Evolutionary conservation across 2,329 filamentous ascomycete genomes (phyloP).

Genomic region (Thielaviopsis populi): DNA sequence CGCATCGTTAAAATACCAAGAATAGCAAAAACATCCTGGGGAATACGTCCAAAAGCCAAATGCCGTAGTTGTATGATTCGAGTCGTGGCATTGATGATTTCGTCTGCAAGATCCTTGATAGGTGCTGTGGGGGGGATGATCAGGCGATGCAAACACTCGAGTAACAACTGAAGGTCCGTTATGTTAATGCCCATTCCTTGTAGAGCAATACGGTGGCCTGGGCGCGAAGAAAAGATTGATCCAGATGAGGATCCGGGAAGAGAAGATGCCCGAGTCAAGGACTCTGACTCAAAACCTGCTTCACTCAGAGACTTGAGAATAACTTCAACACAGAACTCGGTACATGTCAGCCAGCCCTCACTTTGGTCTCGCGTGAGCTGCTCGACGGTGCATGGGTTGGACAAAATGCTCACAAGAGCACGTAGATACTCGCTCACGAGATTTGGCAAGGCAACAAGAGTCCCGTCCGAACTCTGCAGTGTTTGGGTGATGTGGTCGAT

Average conservation of each 20-base stretch:
- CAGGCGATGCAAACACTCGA: slow-evolving; percentile 52
- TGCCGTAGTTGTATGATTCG: slow-evolving; percentile 44
- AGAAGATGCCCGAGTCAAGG: slow-evolving; percentile 26
- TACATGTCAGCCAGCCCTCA: slow-evolving; percentile 51
- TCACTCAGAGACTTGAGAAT: slow-evolving; percentile 38
- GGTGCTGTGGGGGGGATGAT: slow-evolving; percentile 54
- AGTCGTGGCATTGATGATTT: background rate
- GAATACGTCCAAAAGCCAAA: slow-evolving; percentile 45
- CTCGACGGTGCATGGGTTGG: slow-evolving; percentile 63
- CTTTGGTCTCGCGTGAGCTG: slow-evolving; percentile 45
- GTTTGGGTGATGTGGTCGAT: slow-evolving; percentile 70
- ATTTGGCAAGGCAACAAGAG: slow-evolving; percentile 43
- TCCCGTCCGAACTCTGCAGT: slow-evolving; percentile 45
- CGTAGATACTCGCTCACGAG: slow-evolving; percentile 67
- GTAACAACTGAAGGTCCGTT: slow-evolving; percentile 31
- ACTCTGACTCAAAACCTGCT: slow-evolving; percentile 22
- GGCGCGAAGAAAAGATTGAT: slow-evolving; percentile 18
- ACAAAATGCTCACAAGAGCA: slow-evolving; percentile 53
- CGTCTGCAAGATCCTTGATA: slow-evolving; percentile 23
- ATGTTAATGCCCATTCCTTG: slow-evolving; percentile 17
- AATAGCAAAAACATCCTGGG: slow-evolving; percentile 58
- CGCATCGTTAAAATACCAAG: slow-evolving; percentile 56
- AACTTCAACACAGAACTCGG: slow-evolving; percentile 55
- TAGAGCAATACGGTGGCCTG: slow-evolving; percentile 10
- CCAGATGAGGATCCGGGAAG: slow-evolving; percentile 28